Percentiles rank a stretch among this genome's conserved stretches.
phyloP scores from a whole-genome alignment of 768 basidiomycete genomes.

The Clathrus columnatus region DNA sequence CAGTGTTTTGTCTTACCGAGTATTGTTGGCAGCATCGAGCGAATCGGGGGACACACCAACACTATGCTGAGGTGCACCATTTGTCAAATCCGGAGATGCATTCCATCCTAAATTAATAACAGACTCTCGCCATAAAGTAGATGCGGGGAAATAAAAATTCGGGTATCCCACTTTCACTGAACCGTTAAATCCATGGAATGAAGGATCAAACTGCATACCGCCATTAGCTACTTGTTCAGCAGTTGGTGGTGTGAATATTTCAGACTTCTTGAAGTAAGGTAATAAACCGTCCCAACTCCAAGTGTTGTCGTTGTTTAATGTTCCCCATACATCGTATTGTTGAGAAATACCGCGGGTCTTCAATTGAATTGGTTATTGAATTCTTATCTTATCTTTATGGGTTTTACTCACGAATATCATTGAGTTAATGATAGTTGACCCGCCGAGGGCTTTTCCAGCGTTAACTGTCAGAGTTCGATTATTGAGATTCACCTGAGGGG shows the following conservation, averaged over 20 bases:
- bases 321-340: constrained; percentile 18
- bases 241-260: constrained; percentile 28
- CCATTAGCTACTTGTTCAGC: neutral
- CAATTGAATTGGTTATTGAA: constrained; percentile 5
- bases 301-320: constrained; percentile 11
- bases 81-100: constrained; percentile 4
- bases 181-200: constrained; percentile 1
- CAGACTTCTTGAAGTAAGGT: constrained; percentile 20
- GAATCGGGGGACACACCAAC: constrained; percentile 10
- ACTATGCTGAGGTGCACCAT: constrained; percentile 10
- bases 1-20: neutral
- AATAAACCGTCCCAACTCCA: constrained; percentile 20
- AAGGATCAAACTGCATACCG: neutral
- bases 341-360: constrained; percentile 12
- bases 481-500: constrained; percentile 7
- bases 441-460: constrained; percentile 21
- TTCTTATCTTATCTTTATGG: constrained; percentile 14
- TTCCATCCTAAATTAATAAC: constrained; percentile 1
- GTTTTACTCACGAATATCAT: constrained; percentile 10
- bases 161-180: constrained; percentile 1
- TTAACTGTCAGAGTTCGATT: constrained; percentile 6
- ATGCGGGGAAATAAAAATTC: constrained; percentile 7
- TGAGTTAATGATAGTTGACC: constrained; percentile 19
- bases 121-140: constrained; percentile 3
- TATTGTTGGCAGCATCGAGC: constrained; percentile 9